These are phyloP conservation scores for Auriscalpium microsporum DNA, from an alignment of 768 basidiomycete genomes.

Conservation along the genomic window DNA sequence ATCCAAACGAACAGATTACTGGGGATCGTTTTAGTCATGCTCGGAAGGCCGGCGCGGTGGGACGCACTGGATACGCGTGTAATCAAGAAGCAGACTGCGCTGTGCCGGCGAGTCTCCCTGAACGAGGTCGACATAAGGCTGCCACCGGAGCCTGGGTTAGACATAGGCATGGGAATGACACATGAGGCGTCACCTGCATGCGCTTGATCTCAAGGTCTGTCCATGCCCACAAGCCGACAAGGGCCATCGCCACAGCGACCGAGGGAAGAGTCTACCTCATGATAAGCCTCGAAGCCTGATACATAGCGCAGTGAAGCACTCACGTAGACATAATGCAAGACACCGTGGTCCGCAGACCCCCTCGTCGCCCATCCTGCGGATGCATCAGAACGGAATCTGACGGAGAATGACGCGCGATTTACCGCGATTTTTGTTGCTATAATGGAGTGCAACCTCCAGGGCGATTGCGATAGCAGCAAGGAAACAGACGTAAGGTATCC, in stretches of 20 bases:
- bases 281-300: neutral
- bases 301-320: constrained; percentile 11
- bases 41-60: neutral
- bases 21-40: neutral
- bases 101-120: constrained; percentile 46
- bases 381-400: neutral
- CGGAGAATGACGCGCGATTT: neutral
- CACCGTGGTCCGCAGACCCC: constrained; percentile 25
- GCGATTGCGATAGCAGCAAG: constrained; percentile 33
- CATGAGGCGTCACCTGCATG: constrained; percentile 36
- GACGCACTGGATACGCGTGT: constrained; percentile 41
- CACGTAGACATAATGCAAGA: constrained; percentile 49
- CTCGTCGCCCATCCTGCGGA: constrained; percentile 36
- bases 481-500: constrained; percentile 32
- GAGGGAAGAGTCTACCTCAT: constrained; percentile 40
- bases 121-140: constrained; percentile 53
- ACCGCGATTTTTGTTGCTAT: constrained; percentile 40
- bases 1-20: constrained; percentile 44
- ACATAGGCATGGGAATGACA: neutral
- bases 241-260: constrained; percentile 39
- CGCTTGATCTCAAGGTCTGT: constrained; percentile 50
- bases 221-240: constrained; percentile 47
- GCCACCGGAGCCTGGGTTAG: neutral
- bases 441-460: constrained; percentile 39
- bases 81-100: constrained; percentile 45